These are phyloP conservation scores for Aspergillus caelatus DNA, from an alignment of 2,329 filamentous ascomycete species.

Conservation along the genomic window DNA sequence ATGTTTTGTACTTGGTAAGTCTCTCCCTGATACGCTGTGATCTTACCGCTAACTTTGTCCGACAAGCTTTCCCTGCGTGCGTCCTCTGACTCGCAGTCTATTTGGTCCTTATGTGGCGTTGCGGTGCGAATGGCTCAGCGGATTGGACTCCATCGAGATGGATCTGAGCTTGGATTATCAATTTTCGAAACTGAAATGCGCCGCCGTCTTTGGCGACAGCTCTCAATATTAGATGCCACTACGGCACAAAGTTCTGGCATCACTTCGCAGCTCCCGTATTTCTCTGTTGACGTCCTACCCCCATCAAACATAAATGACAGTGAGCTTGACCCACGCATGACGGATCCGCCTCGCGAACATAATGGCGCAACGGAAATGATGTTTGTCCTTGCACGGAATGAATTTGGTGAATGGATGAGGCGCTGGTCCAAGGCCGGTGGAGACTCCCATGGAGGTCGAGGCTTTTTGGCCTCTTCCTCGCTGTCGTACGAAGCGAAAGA, in stretches of 20 bases:
- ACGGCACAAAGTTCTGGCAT: constrained; percentile 9
- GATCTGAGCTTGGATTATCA: constrained; percentile 47
- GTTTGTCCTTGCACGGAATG: constrained; percentile 37
- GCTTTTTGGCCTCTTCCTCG: constrained; percentile 23
- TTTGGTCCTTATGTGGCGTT: constrained; percentile 55
- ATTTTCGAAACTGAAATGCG: constrained; percentile 50
- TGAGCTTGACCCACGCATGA: constrained; percentile 48
- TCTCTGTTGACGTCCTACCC: constrained; percentile 19
- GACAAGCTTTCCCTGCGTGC: constrained; percentile 35
- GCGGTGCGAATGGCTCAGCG: constrained; percentile 52
- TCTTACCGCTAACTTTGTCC: neutral
- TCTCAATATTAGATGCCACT: constrained; percentile 28
- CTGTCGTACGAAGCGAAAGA: constrained; percentile 27
- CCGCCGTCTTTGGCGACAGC: constrained; percentile 33
- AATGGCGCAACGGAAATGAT: constrained; percentile 52
- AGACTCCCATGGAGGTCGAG: constrained; percentile 23
- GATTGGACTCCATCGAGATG: constrained; percentile 55
- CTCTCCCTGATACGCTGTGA: neutral
- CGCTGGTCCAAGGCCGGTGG: constrained; percentile 19
- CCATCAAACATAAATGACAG: constrained; percentile 50
- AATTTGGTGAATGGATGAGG: constrained; percentile 35
- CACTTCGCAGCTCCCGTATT: neutral
- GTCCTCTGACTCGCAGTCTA: constrained; percentile 50
- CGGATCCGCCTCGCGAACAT: constrained; percentile 44
- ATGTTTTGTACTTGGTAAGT: constrained; percentile 48